Conservation (phyloP, 345 rosid genomes). For the Pugionium cornutum region DNA sequence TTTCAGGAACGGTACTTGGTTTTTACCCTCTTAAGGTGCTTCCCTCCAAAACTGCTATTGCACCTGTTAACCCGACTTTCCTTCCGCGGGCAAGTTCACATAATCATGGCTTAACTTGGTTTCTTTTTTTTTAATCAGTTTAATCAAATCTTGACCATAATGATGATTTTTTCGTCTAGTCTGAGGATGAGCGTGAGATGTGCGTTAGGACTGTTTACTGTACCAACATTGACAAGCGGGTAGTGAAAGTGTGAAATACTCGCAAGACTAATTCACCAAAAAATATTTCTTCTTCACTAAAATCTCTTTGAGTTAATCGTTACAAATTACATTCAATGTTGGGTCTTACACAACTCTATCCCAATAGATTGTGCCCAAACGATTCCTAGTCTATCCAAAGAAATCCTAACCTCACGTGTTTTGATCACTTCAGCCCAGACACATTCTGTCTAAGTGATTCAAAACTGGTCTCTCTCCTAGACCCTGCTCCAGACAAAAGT, state of each 20-base stretch:
- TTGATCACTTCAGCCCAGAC: too few species aligned
- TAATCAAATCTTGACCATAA: background rate
- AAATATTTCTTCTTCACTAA: too few species aligned
- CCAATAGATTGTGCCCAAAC: too few species aligned
- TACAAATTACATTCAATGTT: too few species aligned
- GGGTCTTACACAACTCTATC: too few species aligned
- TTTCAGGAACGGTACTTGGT: slow-evolving; percentile 91
- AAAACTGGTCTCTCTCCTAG: too few species aligned
- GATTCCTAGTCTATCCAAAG: too few species aligned
- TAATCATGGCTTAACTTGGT: slow-evolving; percentile 13
- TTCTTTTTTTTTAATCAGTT: background rate
- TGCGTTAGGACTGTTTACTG: slow-evolving; percentile 96
- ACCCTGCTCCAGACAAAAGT: too few species aligned
- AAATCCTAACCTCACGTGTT: too few species aligned
- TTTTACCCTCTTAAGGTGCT: slow-evolving; percentile 89
- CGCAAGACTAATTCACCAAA: too few species aligned
- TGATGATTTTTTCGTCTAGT: slow-evolving; percentile 48
- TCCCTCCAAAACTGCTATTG: slow-evolving; percentile 99
- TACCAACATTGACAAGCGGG: slow-evolving; percentile 96
- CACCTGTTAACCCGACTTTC: slow-evolving; percentile 98
- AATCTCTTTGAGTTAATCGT: too few species aligned
- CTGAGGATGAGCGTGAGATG: slow-evolving; percentile 98
- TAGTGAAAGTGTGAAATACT: slow-evolving; percentile 4
- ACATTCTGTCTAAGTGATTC: too few species aligned
- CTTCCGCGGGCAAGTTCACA: slow-evolving; percentile 76